These are phyloP conservation scores for Capronia coronata DNA, from an alignment of 2,329 filamentous ascomycete genomes.

Conservation along the genomic window DNA sequence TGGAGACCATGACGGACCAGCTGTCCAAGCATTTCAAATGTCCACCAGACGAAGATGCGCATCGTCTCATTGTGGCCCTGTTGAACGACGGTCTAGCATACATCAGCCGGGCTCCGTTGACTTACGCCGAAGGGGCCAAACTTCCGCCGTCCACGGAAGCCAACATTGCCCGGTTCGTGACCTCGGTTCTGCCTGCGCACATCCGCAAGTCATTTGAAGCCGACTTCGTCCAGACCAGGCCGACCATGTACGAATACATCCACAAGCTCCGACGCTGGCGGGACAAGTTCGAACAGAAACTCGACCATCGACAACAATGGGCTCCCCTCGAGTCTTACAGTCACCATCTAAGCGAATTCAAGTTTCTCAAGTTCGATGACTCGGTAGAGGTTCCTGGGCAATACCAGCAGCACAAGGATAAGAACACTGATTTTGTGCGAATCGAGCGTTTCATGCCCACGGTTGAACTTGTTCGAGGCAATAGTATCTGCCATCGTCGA, in stretches of 20 bases:
- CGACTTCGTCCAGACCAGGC: constrained; percentile 94
- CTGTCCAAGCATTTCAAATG: constrained; percentile 99
- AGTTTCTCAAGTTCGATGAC: constrained; percentile 96
- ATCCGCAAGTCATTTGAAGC: constrained; percentile 94
- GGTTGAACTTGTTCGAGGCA: constrained; percentile 84
- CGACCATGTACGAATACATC: constrained; percentile 97
- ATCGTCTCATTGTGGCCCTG: constrained; percentile 91
- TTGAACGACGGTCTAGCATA: constrained; percentile 93
- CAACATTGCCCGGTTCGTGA: constrained; percentile 93
- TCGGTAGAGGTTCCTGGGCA: constrained; percentile 89
- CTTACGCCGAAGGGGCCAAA: constrained; percentile 86
- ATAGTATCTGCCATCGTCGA: constrained; percentile 83
- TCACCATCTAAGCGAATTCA: constrained; percentile 88
- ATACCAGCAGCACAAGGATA: constrained; percentile 94
- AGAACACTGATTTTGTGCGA: constrained; percentile 96
- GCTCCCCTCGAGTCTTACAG: constrained; percentile 79
- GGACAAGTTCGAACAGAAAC: constrained; percentile 95
- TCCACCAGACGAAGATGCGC: constrained; percentile 94
- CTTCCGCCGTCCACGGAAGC: constrained; percentile 83
- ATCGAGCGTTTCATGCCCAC: constrained; percentile 96
- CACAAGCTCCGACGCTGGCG: constrained; percentile 93
- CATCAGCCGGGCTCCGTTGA: constrained; percentile 76
- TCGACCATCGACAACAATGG: constrained; percentile 71
- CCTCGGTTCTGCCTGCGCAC: constrained; percentile 88
- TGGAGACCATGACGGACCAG: constrained; percentile 99